Evolutionary conservation across 169 alveolate species (phyloP).

Genomic region (Plasmodium fragile): DNA sequence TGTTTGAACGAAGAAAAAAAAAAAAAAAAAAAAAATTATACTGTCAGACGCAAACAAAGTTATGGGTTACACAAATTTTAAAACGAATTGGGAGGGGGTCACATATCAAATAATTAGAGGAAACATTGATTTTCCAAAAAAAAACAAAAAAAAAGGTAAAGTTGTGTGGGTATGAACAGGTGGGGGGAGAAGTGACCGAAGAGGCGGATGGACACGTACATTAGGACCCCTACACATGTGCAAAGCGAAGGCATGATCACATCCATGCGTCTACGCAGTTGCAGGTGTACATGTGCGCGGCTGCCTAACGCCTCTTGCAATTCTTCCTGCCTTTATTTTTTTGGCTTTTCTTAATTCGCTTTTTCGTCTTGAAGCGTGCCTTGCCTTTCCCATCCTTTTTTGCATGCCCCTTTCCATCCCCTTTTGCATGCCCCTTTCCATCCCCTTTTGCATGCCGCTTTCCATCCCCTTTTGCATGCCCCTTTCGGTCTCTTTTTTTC

Average conservation of each 20-base stretch:
- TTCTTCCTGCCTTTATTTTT: conserved; percentile 15
- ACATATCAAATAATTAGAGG: not conserved
- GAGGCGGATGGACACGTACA: not conserved
- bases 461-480: not conserved
- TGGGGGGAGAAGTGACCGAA: not conserved
- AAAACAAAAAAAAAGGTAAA: not conserved
- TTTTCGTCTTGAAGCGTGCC: conserved; percentile 4
- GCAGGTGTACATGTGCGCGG: not conserved
- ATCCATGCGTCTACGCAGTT: not conserved
- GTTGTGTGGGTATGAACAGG: not conserved
- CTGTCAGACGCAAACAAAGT: not conserved
- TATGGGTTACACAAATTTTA: not conserved
- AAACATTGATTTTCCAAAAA: not conserved
- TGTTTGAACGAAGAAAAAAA: not conserved
- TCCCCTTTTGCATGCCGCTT: not conserved
- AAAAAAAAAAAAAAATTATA: not conserved
- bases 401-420: not conserved
- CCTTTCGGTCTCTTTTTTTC: not conserved
- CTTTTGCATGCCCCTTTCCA: not conserved
- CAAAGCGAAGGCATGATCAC: not conserved
- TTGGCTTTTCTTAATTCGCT: not conserved
- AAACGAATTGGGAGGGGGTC: not conserved
- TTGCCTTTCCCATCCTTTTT: not conserved
- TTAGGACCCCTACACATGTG: not conserved
- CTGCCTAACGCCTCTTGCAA: conserved; percentile 18